A percentile compares a stretch with the other conserved stretches of the same genome.
phyloP scores from a whole-genome alignment of 345 rosid species.

The Eucalyptus virginea region DNA sequence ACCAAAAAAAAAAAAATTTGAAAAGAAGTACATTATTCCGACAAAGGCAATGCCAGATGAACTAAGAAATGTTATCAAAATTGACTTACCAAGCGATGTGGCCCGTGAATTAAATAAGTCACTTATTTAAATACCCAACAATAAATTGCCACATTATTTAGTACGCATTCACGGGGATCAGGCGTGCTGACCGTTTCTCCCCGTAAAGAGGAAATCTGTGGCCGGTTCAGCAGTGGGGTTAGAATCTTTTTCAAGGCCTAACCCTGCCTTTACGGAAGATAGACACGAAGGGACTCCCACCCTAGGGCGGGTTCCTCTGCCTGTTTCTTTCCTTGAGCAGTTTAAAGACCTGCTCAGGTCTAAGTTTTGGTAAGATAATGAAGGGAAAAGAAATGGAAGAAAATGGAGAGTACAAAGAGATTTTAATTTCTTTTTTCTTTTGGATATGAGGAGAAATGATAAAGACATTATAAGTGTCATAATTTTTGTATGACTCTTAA shows the following conservation, averaged over 20 bases:
- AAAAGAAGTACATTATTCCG: background rate
- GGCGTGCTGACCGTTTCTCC: too few species aligned
- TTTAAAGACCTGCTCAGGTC: too few species aligned
- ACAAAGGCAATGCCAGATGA: background rate
- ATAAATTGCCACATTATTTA: background rate
- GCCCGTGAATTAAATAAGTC: background rate
- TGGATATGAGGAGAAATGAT: background rate
- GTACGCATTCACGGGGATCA: too few species aligned
- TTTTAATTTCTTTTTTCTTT: background rate
- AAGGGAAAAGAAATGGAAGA: background rate
- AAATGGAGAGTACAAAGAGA: background rate
- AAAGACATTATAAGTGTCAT: background rate
- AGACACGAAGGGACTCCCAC: too few species aligned
- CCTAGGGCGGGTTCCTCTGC: too few species aligned
- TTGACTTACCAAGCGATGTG: background rate
- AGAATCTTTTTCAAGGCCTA: too few species aligned
- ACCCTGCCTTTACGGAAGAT: too few species aligned
- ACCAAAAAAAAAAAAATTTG: background rate
- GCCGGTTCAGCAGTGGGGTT: too few species aligned
- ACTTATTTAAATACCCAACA: background rate
- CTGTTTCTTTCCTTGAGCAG: too few species aligned
- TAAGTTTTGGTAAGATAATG: background rate
- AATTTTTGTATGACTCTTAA: too few species aligned
- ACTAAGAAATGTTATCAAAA: background rate
- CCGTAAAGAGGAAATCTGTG: too few species aligned